These are phyloP conservation scores for Knufia petricola DNA, from an alignment of 2,329 filamentous ascomycete genomes.

Conservation along the genomic window DNA sequence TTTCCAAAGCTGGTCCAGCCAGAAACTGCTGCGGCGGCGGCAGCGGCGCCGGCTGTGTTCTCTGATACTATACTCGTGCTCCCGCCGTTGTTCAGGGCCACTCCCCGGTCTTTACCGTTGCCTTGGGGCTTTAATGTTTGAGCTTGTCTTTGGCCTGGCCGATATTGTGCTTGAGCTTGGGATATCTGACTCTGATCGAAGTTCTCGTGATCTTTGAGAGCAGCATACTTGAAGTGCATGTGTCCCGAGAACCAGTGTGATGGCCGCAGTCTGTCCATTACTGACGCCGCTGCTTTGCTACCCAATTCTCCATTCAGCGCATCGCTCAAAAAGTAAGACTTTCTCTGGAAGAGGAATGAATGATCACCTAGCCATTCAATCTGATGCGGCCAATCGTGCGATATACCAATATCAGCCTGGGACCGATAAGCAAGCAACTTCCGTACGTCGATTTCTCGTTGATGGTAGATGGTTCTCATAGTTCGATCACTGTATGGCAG, in stretches of 20 bases:
- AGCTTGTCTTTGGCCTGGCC: neutral
- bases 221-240: constrained; percentile 78
- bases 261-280: constrained; percentile 73
- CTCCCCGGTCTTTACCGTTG: neutral
- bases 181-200: neutral
- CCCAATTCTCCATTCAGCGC: constrained; percentile 67
- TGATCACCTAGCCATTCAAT: constrained; percentile 72
- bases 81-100: neutral
- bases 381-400: constrained; percentile 87
- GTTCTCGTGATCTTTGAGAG: constrained; percentile 42
- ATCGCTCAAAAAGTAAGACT: constrained; percentile 66
- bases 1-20: constrained; percentile 30
- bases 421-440: constrained; percentile 77
- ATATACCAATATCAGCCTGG: constrained; percentile 82
- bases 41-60: neutral
- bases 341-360: constrained; percentile 58
- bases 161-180: neutral
- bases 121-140: neutral
- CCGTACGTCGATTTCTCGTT: constrained; percentile 80
- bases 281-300: constrained; percentile 65
- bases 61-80: no score
- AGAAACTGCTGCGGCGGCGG: constrained; percentile 25
- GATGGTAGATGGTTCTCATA: constrained; percentile 75
- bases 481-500: constrained; percentile 73
- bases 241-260: constrained; percentile 90